Evolutionary conservation across 108 stramenopile species (phyloP), one percentile per base, ranked within the genome.

Genomic region (Cyclotella choctawhatcheeana): DNA sequence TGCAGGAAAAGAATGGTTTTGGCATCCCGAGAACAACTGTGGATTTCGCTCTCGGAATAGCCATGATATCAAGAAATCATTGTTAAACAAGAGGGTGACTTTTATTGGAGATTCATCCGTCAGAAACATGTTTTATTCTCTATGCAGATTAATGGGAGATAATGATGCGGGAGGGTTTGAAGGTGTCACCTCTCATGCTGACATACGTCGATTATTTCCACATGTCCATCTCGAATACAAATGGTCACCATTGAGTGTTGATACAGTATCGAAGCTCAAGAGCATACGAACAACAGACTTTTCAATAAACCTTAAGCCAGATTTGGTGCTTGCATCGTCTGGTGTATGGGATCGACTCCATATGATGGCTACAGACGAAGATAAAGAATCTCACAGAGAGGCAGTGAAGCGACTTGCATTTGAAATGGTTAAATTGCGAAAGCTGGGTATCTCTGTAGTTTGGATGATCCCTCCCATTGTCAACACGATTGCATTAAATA

Each of bases 161-260:
- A 10, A 32, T 18, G 70, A 54, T 37, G 71, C 72, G 44, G 83
- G 83, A n/a, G 59, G 51, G 25, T 84, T 54, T 61, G 77, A 85
- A 40, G 45, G 61, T 17, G 21, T 33, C 17, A 27, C 74, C 33
- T 37, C 47, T 4, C 82, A 82, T 55, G 31, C 74, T 34, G 81
- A 85, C 54, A 32, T 72, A 17, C 37, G 40, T 35, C 66, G 44
- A 50, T 33, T 34, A n/a, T 47, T 79, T 40, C 68, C 69, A 29
- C 27, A 56, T 24, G 69, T 68, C 5, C 44, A 35, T 21, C 20
- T 85, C 21, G 77, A 74, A 32, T 85, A 70, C 64, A 74, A 77
- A 35, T 85, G 81, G 81, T 81, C 84, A 10, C 84, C 84, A 20
- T 31, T 85, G 20, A 73, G 69, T n/a, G 58, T 73, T 22, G 84